A percentile compares a stretch with the other conserved stretches of the same genome.
Conservation (phyloP, 805 yeast genomes). For the Kazachstania martiniae region DNA sequence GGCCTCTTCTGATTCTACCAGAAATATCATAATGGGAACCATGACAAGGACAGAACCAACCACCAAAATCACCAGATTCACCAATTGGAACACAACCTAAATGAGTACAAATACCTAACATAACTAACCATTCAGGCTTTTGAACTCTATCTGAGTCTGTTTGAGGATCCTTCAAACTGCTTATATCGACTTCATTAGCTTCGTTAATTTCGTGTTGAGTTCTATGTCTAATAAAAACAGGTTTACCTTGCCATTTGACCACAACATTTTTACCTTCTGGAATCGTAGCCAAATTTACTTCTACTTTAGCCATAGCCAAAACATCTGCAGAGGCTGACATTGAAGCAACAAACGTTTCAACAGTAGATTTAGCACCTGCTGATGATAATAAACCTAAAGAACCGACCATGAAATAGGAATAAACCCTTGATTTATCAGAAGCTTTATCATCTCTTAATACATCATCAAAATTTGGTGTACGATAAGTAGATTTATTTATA, state of each 20-base stretch:
- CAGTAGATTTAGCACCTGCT: slow-evolving; percentile 93
- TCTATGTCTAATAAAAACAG: slow-evolving; percentile 98
- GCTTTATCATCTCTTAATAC: slow-evolving; percentile 63
- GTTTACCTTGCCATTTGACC: slow-evolving; percentile 99
- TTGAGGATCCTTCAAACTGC: slow-evolving; percentile 87
- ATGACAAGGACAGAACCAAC: slow-evolving; percentile 99
- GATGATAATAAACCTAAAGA: slow-evolving; percentile 83
- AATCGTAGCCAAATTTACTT: slow-evolving; percentile 83
- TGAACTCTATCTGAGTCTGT: slow-evolving; percentile 85
- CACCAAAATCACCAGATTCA: slow-evolving; percentile 98
- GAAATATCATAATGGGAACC: slow-evolving; percentile 99
- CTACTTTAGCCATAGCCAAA: slow-evolving; percentile 98
- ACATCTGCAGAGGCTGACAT: slow-evolving; percentile 99
- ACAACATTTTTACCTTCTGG: slow-evolving; percentile 98
- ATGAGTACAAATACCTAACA: slow-evolving; percentile 99
- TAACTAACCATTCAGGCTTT: slow-evolving; percentile 96
- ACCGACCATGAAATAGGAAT: slow-evolving; percentile 96
- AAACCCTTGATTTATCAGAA: slow-evolving; percentile 71
- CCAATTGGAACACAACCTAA: slow-evolving; percentile 99
- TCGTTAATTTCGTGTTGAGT: slow-evolving; percentile 86
- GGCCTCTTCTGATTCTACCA: slow-evolving; percentile 99
- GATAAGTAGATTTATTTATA: slow-evolving; percentile 58
- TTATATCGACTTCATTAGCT: slow-evolving; percentile 76
- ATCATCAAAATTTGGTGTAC: slow-evolving; percentile 82
- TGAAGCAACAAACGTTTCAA: slow-evolving; percentile 80